Evolutionary conservation across 2,329 filamentous ascomycete species (phyloP).

Genomic region (Monilinia polystroma): DNA sequence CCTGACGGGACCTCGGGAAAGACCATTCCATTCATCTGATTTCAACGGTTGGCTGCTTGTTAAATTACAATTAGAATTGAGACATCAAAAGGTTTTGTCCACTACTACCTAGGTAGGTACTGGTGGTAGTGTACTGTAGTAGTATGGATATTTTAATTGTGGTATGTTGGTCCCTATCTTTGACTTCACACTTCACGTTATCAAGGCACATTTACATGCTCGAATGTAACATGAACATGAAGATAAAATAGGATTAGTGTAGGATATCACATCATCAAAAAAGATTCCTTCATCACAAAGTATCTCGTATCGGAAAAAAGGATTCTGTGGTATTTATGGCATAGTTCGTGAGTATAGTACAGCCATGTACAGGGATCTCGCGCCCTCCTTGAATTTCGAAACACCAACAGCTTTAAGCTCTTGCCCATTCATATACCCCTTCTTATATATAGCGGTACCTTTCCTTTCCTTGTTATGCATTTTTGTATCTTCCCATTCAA

Average conservation of each 20-base stretch:
- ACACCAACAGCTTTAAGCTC: constrained; percentile 13
- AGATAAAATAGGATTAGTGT: constrained; percentile 4
- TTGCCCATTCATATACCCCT: constrained; percentile 5
- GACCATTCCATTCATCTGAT: no score
- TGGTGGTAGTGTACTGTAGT: no score
- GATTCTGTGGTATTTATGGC: constrained; percentile 9
- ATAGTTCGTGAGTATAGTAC: constrained; percentile 8
- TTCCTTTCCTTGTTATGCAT: not conserved
- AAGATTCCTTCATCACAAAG: constrained; percentile 1
- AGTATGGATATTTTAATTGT: no score
- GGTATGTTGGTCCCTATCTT: no score
- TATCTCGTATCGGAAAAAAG: constrained; percentile 11
- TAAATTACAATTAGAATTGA: no score
- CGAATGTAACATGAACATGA: no score
- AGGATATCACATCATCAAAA: not conserved
- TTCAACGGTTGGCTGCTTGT: no score
- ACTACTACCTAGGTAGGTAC: no score
- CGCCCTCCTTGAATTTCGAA: constrained; percentile 6
- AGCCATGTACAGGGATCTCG: constrained; percentile 12
- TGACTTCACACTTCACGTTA: no score
- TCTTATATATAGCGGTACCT: not conserved
- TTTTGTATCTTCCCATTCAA: not conserved
- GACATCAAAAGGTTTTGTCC: no score
- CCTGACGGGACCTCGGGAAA: no score
- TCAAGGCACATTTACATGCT: no score